Evolutionary conservation across 2,329 filamentous ascomycete species (phyloP), one percentile per base, ranked within the genome.

Genomic region (Paecilomyces sp.): DNA sequence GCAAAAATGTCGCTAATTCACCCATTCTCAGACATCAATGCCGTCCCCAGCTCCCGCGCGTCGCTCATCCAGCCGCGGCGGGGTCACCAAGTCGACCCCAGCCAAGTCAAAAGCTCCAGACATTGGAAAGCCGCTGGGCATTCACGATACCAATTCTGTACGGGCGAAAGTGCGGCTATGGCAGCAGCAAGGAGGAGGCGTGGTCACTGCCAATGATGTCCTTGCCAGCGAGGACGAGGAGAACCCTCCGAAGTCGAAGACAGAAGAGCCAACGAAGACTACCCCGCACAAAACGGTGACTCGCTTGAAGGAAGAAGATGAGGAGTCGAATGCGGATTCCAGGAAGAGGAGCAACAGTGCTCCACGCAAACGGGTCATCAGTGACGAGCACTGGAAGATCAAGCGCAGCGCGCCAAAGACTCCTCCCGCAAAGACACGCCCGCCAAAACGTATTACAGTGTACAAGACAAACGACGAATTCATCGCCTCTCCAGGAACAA

Each of bases 361-460:
- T 54, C 93, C 93, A 15, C 92, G 91, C 77, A 97, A 96, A 81
- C 86, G 92, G 63, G 91, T 97, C 58, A 86, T 97, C 62, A 97
- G 92, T 72, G 93, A 97, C 76, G 89, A 90, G 58, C 90, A 96
- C 76, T 97, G 93, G 72, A 83, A 82, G 62, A 81, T 80, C 61
- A 82, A 80, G 61, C 81, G 79, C 60, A 81, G 73, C 59, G 75
- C 81, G 8, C 72, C 79, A 0, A 78, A 75, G 61, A 66, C 70
- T 18, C 71, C 69, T 41, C 60, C 74, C 50, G 70, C 74, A 5
- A 78, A 79, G 71, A 57, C 74, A 70, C 66, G 73, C 67, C 64
- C 66, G 13, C 72, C 70, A 24, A 81, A 79, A 64, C 74, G 79
- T 58, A 75, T 79, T 12, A 77, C 70, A 30, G 64, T 74, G 56